These are phyloP conservation scores for Physaria fendleri DNA, from an alignment of 345 rosid species.

Conservation along the genomic window DNA sequence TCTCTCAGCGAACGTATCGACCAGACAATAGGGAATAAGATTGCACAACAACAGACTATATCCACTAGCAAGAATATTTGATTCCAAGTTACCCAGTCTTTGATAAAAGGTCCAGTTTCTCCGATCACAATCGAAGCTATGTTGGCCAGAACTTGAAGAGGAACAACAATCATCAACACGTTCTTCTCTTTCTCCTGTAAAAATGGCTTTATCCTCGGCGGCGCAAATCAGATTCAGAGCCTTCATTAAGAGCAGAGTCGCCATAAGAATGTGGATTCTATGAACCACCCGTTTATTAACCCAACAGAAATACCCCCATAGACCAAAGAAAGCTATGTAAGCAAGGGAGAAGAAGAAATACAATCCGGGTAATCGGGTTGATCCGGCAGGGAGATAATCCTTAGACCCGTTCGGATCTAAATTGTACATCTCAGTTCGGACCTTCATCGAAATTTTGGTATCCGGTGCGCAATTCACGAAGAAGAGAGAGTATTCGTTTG, in stretches of 20 bases:
- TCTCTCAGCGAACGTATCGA: conserved; percentile 79
- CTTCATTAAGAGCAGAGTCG: conserved; percentile 64
- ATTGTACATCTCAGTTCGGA: conserved; percentile 65
- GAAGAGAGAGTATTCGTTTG: conserved; percentile 77
- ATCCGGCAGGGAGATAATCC: conserved; percentile 78
- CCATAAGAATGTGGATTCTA: too few relatives aligned
- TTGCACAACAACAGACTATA: conserved; percentile 83
- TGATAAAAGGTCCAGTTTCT: conserved; percentile 83
- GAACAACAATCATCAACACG: conserved; percentile 91
- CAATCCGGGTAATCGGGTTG: conserved; percentile 65
- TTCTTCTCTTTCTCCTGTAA: conserved; percentile 96
- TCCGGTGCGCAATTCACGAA: conserved; percentile 82
- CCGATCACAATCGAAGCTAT: conserved; percentile 82
- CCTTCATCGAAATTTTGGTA: conserved; percentile 68
- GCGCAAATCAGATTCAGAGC: conserved; percentile 84
- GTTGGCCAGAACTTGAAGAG: conserved; percentile 89
- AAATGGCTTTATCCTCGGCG: conserved; percentile 86
- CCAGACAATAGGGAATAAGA: conserved; percentile 94
- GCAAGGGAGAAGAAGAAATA: conserved; percentile 45
- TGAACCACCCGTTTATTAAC: conserved; percentile 51
- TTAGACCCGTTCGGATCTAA: conserved; percentile 50
- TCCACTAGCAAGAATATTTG: conserved; percentile 85
- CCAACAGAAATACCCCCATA: conserved; percentile 57
- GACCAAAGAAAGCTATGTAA: conserved; percentile 51
- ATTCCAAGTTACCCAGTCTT: conserved; percentile 93